Percentiles rank a stretch among this genome's conserved stretches.
phyloP scores from a whole-genome alignment of 257 asterid genomes.

The Schizonepeta tenuifolia region DNA sequence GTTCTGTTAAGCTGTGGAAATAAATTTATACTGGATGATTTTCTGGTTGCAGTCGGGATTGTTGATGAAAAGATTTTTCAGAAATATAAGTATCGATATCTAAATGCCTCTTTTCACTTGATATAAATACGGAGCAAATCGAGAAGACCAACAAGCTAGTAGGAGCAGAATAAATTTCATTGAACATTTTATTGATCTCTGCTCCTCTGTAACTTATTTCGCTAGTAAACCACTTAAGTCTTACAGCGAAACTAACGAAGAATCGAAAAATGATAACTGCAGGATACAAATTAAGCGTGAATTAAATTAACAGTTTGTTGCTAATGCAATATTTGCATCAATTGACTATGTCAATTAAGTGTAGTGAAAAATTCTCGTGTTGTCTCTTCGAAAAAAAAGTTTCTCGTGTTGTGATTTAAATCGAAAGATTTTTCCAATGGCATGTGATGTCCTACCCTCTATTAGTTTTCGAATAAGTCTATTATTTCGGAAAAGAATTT shows the following conservation, averaged over 20 bases:
- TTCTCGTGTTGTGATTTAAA: no score
- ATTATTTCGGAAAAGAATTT: no score
- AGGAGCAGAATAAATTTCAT: constrained; percentile 10
- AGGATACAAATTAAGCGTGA: not conserved
- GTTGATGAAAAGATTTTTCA: not conserved
- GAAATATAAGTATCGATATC: not conserved
- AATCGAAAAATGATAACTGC: not conserved
- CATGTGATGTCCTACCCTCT: no score
- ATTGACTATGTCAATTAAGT: not conserved
- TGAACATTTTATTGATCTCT: not conserved
- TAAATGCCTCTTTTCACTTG: not conserved
- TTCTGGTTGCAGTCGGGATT: not conserved
- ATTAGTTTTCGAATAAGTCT: no score
- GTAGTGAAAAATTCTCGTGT: no score
- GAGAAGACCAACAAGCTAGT: constrained; percentile 14
- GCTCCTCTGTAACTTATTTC: not conserved
- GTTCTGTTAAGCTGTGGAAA: constrained; percentile 92
- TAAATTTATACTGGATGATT: constrained; percentile 21
- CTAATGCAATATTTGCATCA: not conserved
- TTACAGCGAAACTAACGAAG: not conserved
- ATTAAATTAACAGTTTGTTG: not conserved
- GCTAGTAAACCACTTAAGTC: constrained; percentile 1
- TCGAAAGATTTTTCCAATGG: no score
- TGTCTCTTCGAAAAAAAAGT: no score
- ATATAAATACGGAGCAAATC: constrained; percentile 10